Base-by-base conservation (phyloP, 23 red algal species). In the Gracilariopsis chorda region DNA sequence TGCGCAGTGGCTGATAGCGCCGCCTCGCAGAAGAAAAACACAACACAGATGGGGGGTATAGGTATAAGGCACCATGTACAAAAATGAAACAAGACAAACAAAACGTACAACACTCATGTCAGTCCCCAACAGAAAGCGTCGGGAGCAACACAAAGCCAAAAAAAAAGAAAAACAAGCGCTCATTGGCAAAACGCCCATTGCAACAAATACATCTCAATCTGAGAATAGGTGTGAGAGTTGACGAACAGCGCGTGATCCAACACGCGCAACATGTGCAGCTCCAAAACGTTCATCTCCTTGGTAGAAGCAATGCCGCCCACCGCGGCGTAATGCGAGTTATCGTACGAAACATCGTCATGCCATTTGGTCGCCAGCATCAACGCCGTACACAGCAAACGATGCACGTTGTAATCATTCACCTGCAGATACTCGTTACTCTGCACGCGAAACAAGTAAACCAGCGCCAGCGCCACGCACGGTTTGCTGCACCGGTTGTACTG, bases 351-450 rank as follows among this genome's bases (percentile, higher is more conserved):
- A 47, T 95, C 93, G 63, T 95, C 93, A 3, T 70, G 51, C 42
- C 48, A 82, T 39, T 95, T 95, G 0, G 86, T 51, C 17, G 93
- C 93, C 41, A 95, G 86, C 42, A 95, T 48, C 21, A 95, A 41
- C 1, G 87, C 88, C 14, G 96, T 95, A 29, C 91, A 83, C 51
- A 98, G 59, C 16, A 98, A 62, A 8, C 96, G 78, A 61, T 98
- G 96, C 23, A 94, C 93, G 30, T 68, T 98, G 45, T 88, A 77
- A 34, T 51, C 41, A 37, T 92, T 95, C 43, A 94, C 17, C 1
- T 4, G 2, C 4, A 68, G 2, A 30, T 40, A 7, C 13, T 40
- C 33, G 4, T 41, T 40, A 16, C 1, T 2, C 34, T 68, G 13
- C 5, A 77, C 51, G 72, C 72, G 72, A 37, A 77, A 29, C 45